Conservation (phyloP, 2,329 filamentous ascomycete species). For the Thermomyces lanuginosus region DNA sequence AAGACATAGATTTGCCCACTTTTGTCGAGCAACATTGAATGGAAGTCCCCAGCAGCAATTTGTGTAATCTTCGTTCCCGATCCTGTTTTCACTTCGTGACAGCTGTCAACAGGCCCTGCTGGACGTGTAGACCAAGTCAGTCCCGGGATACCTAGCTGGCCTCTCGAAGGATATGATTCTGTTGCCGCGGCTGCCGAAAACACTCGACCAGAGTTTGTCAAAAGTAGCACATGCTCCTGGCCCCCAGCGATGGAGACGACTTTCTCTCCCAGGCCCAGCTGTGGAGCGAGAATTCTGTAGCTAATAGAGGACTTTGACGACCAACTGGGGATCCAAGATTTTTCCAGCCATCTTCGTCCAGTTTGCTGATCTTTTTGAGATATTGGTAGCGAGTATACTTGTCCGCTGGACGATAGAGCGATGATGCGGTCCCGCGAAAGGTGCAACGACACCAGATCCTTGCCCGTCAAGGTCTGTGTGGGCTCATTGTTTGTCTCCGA, state of each 20-base stretch:
- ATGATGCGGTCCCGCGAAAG: conserved; percentile 73
- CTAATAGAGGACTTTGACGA: conserved; percentile 41
- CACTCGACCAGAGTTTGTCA: conserved; percentile 70
- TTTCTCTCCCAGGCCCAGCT: conserved; percentile 52
- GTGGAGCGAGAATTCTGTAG: conserved; percentile 57
- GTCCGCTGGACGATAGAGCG: conserved; percentile 56
- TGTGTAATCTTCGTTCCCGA: conserved; percentile 53
- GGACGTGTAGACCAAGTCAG: conserved; percentile 67
- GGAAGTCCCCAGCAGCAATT: conserved; percentile 72
- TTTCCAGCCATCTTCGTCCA: conserved; percentile 48
- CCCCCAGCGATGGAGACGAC: conserved; percentile 61
- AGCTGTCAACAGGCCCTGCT: conserved; percentile 59
- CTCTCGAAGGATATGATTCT: conserved; percentile 60
- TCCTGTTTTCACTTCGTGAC: conserved; percentile 60
- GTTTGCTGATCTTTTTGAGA: conserved; percentile 53
- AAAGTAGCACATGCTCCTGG: conserved; percentile 67
- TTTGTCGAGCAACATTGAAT: conserved; percentile 63
- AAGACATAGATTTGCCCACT: conserved; percentile 69
- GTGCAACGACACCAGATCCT: conserved; percentile 58
- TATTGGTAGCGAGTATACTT: conserved; percentile 70
- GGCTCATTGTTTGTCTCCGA: conserved; percentile 49
- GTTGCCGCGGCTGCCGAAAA: conserved; percentile 76
- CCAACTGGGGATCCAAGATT: conserved; percentile 63
- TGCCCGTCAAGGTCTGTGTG: conserved; percentile 57
- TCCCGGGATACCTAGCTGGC: conserved; percentile 75